Evolutionary conservation across 306 rosid genomes (phyloP), one percentile per base, ranked within the genome.

Genomic region (Quercus gilva): DNA sequence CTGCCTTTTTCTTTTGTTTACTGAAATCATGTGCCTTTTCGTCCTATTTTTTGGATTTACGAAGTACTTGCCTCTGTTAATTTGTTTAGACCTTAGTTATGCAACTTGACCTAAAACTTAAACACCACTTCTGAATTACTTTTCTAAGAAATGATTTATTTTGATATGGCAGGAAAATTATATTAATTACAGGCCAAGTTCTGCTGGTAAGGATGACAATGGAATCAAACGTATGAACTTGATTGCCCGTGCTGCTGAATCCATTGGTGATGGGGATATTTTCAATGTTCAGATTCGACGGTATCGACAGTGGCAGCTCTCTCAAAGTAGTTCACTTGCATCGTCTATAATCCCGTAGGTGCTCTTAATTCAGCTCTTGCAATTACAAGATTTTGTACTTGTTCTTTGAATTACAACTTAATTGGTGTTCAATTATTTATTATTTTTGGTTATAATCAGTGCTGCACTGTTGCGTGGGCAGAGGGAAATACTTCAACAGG

Each of bases 261-360:
- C 98, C 79, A 93, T 95, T 84, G 97, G 92, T 45, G 88, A 89
- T 85, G 99, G 94, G 58, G 99, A 95, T 85, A 88, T 95, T 78
- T 84, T 95, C 87, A 91, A 90, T 60, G 98, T 95, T 60, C 98
- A 95, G 81, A 95, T 95, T 85, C 90, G 97, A 83, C 93, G 96
- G 83, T 87, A 95, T 87, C 90, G 93, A 53, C 99, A 95, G 80
- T 95, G 98, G 99, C 98, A 95, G 84, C 99, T 95, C 78, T 95
- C 97, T 83, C 99, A 95, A 88, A 86, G 91, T 84, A 82, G 92
- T 74, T 87, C 86, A 55, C 78, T 91, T 61, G 90, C 96, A 70
- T 90, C 98, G 14, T 88, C 86, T 74, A 90, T 95, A 76, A 84
- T 91, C 78, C 99, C 99, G 98, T 95, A 91, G 45, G 99, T 85